Conservation (phyloP, 495 filamentous ascomycete genomes). For the Cudoniella acicularis region DNA sequence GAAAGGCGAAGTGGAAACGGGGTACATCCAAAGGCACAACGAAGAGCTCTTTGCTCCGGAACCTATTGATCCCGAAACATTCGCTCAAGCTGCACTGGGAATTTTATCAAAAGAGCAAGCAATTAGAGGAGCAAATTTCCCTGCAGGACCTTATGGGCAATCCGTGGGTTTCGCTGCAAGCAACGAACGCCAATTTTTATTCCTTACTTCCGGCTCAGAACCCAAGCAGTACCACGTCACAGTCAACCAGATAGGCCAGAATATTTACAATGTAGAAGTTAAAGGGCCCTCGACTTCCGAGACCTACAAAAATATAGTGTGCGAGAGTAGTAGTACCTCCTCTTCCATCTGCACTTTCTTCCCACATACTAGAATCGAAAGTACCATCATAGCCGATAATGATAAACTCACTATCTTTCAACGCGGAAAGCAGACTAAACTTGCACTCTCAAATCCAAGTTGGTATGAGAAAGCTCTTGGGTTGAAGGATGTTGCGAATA, state of each 20-base stretch:
- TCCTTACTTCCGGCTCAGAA: conserved; percentile 36
- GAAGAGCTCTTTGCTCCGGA: conserved; percentile 64
- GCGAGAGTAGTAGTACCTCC: conserved; percentile 21
- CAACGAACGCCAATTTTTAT: conserved; percentile 49
- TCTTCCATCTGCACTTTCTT: conserved; percentile 55
- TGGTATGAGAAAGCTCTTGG: conserved; percentile 89
- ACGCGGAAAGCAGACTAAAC: conserved; percentile 69
- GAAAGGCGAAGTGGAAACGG: conserved; percentile 87
- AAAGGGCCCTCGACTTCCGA: conserved; percentile 38
- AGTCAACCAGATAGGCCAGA: conserved; percentile 59
- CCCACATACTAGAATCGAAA: conserved; percentile 74
- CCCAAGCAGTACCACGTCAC: conserved; percentile 49
- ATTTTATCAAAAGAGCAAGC: conserved; percentile 44
- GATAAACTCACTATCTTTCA: conserved; percentile 79
- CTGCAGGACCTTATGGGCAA: conserved; percentile 38
- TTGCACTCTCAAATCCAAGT: conserved; percentile 61
- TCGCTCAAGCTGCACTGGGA: conserved; percentile 80
- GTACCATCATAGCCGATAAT: conserved; percentile 59
- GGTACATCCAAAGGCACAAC: conserved; percentile 86
- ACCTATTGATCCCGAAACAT: conserved; percentile 57
- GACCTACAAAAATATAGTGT: conserved; percentile 42
- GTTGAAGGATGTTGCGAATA: conserved; percentile 73
- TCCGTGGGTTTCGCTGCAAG: conserved; percentile 50
- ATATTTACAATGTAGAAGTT: conserved; percentile 63
- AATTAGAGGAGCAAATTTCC: conserved; percentile 18